Conservation (phyloP, 805 yeast genomes). For the Yarrowia sp. region DNA sequence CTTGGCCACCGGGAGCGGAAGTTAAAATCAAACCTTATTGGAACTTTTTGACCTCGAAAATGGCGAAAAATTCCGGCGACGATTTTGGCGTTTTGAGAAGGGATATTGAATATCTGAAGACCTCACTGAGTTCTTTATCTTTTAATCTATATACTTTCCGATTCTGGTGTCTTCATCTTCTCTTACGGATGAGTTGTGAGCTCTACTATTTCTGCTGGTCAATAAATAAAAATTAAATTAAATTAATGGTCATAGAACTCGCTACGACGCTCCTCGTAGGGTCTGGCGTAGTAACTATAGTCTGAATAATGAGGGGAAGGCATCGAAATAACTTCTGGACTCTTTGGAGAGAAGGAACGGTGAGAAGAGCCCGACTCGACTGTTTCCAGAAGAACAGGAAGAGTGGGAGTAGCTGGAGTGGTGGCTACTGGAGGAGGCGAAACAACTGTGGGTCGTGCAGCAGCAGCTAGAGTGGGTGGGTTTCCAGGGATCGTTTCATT, state of each 20-base stretch:
- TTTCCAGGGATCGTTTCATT: conserved; percentile 6
- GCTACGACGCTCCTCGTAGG: conserved; percentile 7
- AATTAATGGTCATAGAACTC: background rate
- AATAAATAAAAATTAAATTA: background rate
- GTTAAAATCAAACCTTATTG: conserved; percentile 18
- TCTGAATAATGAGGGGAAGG: conserved; percentile 13
- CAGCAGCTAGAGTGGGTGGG: conserved; percentile 10
- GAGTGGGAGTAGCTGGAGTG: background rate
- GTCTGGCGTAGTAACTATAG: conserved; percentile 3
- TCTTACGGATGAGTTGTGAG: too few relatives aligned
- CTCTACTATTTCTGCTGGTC: too few relatives aligned
- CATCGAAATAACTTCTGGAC: background rate
- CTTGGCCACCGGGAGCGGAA: conserved; percentile 34
- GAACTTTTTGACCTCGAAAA: background rate
- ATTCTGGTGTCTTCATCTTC: too few relatives aligned
- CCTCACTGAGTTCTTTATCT: too few relatives aligned
- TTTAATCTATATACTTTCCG: too few relatives aligned
- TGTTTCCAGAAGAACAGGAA: background rate
- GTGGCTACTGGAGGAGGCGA: background rate
- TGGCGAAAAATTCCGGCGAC: background rate
- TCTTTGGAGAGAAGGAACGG: conserved; percentile 1
- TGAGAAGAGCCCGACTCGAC: background rate
- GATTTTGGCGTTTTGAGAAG: background rate
- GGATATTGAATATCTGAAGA: too few relatives aligned
- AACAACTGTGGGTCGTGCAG: conserved; percentile 3